Percentiles rank a stretch among this genome's conserved stretches.
These are phyloP conservation scores for Xanthoconium separans DNA, from an alignment of 1,284 basidiomycete species.

Conservation along the genomic window DNA sequence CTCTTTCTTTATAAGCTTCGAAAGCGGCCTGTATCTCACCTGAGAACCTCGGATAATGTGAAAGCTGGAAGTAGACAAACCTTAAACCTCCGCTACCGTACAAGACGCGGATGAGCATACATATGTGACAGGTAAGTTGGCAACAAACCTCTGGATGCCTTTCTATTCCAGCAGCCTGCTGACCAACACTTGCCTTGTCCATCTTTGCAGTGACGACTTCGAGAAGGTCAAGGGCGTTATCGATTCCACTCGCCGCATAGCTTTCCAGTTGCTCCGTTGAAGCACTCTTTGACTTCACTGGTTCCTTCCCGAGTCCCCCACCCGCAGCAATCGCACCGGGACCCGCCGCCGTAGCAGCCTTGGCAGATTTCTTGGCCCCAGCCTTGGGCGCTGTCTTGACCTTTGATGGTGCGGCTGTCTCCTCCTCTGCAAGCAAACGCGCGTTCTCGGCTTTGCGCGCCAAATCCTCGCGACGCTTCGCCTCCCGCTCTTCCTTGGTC, in stretches of 20 bases:
- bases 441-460: constrained; percentile 78
- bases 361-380: constrained; percentile 52
- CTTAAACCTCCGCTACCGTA: constrained; percentile 78
- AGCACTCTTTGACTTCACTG: constrained; percentile 27
- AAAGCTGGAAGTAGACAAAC: constrained; percentile 29
- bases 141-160: constrained; percentile 86
- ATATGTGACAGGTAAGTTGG: neutral
- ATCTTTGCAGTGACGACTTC: constrained; percentile 88
- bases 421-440: constrained; percentile 81
- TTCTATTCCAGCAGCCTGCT: constrained; percentile 84
- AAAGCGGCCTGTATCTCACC: constrained; percentile 65
- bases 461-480: constrained; percentile 70
- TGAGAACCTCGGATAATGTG: constrained; percentile 4
- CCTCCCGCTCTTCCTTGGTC: constrained; percentile 71
- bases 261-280: constrained; percentile 55
- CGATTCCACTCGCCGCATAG: constrained; percentile 84
- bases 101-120: constrained; percentile 5
- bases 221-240: constrained; percentile 89
- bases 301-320: constrained; percentile 44
- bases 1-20: constrained; percentile 89
- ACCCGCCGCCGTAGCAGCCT: constrained; percentile 59
- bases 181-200: constrained; percentile 88
- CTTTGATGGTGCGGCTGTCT: constrained; percentile 65
- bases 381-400: constrained; percentile 68
- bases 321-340: constrained; percentile 78